Conservation (phyloP, 345 rosid genomes). For the Psidium friedrichsthalianum region DNA sequence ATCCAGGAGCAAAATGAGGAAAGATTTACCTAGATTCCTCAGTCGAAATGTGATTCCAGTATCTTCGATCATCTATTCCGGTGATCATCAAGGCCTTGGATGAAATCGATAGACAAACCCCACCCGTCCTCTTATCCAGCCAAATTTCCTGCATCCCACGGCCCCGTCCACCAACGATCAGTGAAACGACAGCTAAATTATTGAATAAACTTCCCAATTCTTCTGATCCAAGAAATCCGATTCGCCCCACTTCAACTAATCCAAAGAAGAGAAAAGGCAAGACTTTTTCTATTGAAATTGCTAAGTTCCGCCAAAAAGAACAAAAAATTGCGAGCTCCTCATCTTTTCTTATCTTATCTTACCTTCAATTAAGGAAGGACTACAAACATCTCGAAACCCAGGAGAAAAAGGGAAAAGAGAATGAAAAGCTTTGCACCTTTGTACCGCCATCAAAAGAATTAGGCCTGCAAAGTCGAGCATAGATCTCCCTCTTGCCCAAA, state of each 20-base stretch:
- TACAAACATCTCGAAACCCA: not conserved
- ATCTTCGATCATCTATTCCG: constrained; percentile 15
- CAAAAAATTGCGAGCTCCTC: not conserved
- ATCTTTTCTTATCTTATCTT: not conserved
- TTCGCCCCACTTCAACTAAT: not conserved
- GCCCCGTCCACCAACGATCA: not conserved
- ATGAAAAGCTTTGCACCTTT: constrained; percentile 20
- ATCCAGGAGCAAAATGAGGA: not conserved
- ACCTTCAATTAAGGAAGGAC: not conserved
- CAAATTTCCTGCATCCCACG: constrained; percentile 35
- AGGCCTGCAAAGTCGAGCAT: constrained; percentile 25
- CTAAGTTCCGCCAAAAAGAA: not conserved
- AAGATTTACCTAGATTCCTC: constrained; percentile 18
- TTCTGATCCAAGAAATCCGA: not conserved
- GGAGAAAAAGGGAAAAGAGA: not conserved
- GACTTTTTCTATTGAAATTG: not conserved
- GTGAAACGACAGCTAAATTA: not conserved
- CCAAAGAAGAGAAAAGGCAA: not conserved
- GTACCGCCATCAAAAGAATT: constrained; percentile 36
- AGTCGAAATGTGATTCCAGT: constrained; percentile 13
- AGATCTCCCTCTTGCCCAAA: constrained; percentile 32
- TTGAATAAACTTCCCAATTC: not conserved
- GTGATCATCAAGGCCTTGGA: constrained; percentile 10
- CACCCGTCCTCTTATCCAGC: constrained; percentile 20
- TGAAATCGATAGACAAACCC: constrained; percentile 15